These are phyloP conservation scores for Musa beccarii DNA, from an alignment of 176 grass and related monocot species.

Conservation along the genomic window DNA sequence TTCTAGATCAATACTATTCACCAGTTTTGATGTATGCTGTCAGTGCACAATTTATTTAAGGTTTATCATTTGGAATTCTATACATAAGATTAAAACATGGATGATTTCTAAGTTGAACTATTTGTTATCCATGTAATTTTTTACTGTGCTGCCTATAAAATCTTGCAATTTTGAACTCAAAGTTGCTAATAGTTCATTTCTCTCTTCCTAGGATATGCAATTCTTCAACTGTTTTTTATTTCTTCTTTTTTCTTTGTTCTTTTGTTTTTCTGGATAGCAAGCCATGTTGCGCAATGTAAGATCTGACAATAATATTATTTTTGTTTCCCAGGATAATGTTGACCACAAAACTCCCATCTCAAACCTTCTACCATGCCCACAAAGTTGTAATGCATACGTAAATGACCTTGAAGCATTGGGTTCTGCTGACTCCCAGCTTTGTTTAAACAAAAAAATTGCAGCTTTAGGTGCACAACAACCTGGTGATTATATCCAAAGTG, in stretches of 20 bases:
- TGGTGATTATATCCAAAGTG: slow-evolving; percentile 28
- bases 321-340: slow-evolving; percentile 53
- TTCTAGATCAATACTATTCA: not conserved
- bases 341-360: slow-evolving; percentile 43
- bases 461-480: slow-evolving; percentile 21
- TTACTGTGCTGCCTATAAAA: too few relatives aligned
- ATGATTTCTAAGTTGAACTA: not conserved
- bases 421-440: slow-evolving; percentile 40
- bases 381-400: slow-evolving; percentile 60
- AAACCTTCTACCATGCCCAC: slow-evolving; percentile 46
- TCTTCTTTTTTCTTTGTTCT: not conserved
- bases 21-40: not conserved
- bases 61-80: not conserved
- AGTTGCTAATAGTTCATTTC: not conserved
- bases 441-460: slow-evolving; percentile 32
- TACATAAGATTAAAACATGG: not conserved
- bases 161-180: too few relatives aligned
- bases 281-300: not conserved
- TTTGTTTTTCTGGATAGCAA: not conserved
- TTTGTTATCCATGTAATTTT: too few relatives aligned
- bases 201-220: not conserved
- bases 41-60: not conserved
- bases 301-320: not conserved
- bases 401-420: slow-evolving; percentile 49
- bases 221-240: not conserved